These are phyloP conservation scores for Phragmites australis DNA, from an alignment of 176 grass and related monocot genomes.

Conservation along the genomic window DNA sequence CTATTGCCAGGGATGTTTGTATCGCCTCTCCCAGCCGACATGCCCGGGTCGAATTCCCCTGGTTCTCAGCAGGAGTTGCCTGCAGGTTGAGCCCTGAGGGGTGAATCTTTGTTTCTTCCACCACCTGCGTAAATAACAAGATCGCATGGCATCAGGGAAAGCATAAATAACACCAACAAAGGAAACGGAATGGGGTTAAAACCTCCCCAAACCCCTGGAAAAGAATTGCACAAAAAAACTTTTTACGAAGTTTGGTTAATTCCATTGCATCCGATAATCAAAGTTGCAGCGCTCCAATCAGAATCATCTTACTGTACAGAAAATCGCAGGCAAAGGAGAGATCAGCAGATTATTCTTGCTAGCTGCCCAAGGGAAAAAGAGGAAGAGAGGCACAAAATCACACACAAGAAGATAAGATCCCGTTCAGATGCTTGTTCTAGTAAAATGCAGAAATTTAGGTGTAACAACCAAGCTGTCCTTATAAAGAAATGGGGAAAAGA, in stretches of 20 bases:
- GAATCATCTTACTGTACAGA: neutral
- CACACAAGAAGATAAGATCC: neutral
- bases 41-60: constrained; percentile 10
- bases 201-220: constrained; percentile 22
- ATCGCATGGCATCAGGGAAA: constrained; percentile 9
- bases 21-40: constrained; percentile 26
- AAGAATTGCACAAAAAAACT: neutral
- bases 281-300: neutral
- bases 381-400: neutral
- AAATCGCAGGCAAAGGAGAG: neutral
- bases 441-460: neutral
- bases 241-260: neutral
- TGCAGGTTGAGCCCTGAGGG: constrained; percentile 30
- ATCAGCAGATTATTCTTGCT: neutral
- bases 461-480: neutral
- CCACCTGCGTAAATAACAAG: constrained; percentile 24
- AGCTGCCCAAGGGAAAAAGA: neutral
- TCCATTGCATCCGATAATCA: neutral
- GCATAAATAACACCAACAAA: neutral
- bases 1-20: neutral
- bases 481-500: neutral
- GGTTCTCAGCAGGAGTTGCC: constrained; percentile 17
- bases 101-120: constrained; percentile 25
- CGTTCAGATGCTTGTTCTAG: neutral
- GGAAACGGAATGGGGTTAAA: neutral